Evolutionary conservation across 2,329 filamentous ascomycete species (phyloP).

Genomic region (Fusarium tjaetaba): DNA sequence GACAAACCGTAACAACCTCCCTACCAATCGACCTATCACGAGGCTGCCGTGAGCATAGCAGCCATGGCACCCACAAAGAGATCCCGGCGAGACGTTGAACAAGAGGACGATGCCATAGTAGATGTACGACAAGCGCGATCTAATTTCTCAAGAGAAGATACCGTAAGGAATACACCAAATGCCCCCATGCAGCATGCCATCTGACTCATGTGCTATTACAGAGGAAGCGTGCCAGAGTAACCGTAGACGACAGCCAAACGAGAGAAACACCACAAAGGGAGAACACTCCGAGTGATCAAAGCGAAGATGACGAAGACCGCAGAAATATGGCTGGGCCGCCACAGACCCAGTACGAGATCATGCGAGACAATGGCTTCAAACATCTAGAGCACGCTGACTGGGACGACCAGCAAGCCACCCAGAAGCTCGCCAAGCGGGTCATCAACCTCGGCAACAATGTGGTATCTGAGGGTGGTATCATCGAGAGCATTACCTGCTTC

Average conservation of each 20-base stretch:
- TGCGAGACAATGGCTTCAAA: slow-evolving; percentile 67
- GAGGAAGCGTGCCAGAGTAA: slow-evolving; percentile 50
- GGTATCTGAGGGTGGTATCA: slow-evolving; percentile 83
- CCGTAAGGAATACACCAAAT: slow-evolving; percentile 48
- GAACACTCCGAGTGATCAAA: slow-evolving; percentile 44
- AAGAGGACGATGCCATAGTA: slow-evolving; percentile 49
- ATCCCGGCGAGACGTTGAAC: slow-evolving; percentile 50
- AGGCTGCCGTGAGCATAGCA: slow-evolving; percentile 19
- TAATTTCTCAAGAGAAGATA: slow-evolving; percentile 49
- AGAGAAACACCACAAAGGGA: slow-evolving; percentile 30
- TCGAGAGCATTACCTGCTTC: slow-evolving; percentile 84
- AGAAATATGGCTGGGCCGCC: slow-evolving; percentile 51
- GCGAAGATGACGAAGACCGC: slow-evolving; percentile 43
- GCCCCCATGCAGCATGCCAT: neutral
- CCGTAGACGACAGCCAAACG: slow-evolving; percentile 34
- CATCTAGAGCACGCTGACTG: slow-evolving; percentile 66
- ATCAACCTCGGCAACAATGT: slow-evolving; percentile 71
- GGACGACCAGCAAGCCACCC: slow-evolving; percentile 72
- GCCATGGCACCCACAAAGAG: slow-evolving; percentile 55
- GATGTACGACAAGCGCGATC: slow-evolving; percentile 55
- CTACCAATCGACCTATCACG: neutral
- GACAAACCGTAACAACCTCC: neutral
- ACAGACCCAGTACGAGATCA: slow-evolving; percentile 69
- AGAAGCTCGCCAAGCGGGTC: slow-evolving; percentile 65
- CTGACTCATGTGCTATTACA: slow-evolving; percentile 15